These are phyloP conservation scores for Xylaria palmicola DNA, from an alignment of 495 filamentous ascomycete species.

Conservation along the genomic window DNA sequence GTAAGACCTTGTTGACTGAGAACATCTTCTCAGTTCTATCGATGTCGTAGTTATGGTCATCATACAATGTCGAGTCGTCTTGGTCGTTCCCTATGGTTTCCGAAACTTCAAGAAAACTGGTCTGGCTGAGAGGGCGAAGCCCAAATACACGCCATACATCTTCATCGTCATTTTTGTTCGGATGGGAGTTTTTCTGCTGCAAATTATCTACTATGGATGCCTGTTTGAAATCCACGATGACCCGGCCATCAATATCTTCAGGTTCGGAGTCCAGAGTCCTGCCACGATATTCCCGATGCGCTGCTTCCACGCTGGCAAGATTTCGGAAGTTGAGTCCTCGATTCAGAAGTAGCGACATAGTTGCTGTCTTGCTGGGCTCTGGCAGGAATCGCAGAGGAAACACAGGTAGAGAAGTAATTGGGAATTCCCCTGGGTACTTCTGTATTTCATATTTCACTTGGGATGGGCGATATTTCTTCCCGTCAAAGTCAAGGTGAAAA, in stretches of 20 bases:
- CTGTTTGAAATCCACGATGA: slow-evolving; percentile 13
- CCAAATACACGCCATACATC: slow-evolving; percentile 3
- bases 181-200: neutral
- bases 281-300: slow-evolving; percentile 11
- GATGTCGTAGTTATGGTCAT: slow-evolving; percentile 11
- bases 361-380: neutral
- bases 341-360: neutral
- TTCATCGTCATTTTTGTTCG: neutral
- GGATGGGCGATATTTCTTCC: slow-evolving; percentile 6
- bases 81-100: slow-evolving; percentile 3
- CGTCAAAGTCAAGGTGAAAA: slow-evolving; percentile 13
- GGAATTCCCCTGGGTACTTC: slow-evolving; percentile 7
- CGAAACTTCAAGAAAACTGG: neutral
- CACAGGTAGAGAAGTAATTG: neutral
- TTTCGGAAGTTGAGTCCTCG: slow-evolving; percentile 6
- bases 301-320: slow-evolving; percentile 6
- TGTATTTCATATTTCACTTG: slow-evolving; percentile 11
- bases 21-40: slow-evolving; percentile 13
- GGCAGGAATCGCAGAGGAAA: slow-evolving; percentile 11
- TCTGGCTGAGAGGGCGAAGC: slow-evolving; percentile 4
- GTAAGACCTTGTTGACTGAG: slow-evolving; percentile 1
- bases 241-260: slow-evolving; percentile 8
- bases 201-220: neutral
- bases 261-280: slow-evolving; percentile 5
- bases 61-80: slow-evolving; percentile 10